Conservation (phyloP, 257 asterid species). For the Solanum lignicaule region DNA sequence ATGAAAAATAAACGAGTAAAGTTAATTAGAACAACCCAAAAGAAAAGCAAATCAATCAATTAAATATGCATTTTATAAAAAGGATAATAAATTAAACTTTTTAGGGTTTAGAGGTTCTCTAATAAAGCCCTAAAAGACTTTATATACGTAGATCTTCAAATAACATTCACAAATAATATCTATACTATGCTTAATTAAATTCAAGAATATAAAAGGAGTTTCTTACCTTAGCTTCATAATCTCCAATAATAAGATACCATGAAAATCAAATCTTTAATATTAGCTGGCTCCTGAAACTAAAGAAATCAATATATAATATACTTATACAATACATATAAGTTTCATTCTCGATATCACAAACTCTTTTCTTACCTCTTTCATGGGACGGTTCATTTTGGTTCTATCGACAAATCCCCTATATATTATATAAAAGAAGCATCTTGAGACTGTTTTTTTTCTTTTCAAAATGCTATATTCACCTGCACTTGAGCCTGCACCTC, state of each 20-base stretch:
- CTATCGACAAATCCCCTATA: not conserved
- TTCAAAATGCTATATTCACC: slow-evolving; percentile 14
- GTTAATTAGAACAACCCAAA: not conserved
- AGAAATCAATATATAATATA: not conserved
- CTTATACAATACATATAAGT: not conserved
- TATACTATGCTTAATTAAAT: not conserved
- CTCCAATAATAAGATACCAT: not conserved
- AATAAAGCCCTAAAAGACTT: not conserved
- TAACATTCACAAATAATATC: not conserved
- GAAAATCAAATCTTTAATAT: not conserved
- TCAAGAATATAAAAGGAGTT: not conserved
- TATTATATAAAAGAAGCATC: not conserved
- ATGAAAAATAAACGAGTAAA: not conserved
- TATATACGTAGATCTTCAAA: not conserved
- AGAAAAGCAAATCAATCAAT: not conserved
- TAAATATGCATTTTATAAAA: not conserved
- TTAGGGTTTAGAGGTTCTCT: not conserved
- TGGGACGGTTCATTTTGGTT: not conserved
- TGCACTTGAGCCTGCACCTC: slow-evolving; percentile 19
- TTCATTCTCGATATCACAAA: not conserved
- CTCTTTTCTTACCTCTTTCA: not conserved
- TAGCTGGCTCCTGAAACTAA: not conserved
- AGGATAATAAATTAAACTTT: not conserved
- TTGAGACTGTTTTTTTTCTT: not conserved
- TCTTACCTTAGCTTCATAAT: not conserved